Conservation (phyloP, 345 rosid genomes). For the Triadica sebifera region DNA sequence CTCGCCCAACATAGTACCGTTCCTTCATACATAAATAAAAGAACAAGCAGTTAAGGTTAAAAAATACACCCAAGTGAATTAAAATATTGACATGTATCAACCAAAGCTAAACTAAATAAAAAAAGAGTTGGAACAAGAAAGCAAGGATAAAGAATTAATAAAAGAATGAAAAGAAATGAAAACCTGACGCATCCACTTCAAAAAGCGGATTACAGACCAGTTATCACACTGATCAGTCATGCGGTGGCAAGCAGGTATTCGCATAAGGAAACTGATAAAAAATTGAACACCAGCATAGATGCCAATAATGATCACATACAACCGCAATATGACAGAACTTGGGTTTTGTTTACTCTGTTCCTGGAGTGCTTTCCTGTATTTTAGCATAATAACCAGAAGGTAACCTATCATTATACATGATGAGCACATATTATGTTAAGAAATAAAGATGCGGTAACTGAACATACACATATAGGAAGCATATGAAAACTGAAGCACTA, state of each 20-base stretch:
- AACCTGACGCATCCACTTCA: slow-evolving; percentile 99
- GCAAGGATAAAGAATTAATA: slow-evolving; percentile 1
- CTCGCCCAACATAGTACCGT: slow-evolving; percentile 89
- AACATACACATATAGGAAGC: slow-evolving; percentile 92
- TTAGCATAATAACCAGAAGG: slow-evolving; percentile 18
- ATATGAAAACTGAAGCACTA: slow-evolving; percentile 64
- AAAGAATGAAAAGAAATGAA: too few relatives aligned
- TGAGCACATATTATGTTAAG: slow-evolving; percentile 4
- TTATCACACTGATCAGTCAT: slow-evolving; percentile 78
- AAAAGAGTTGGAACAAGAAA: slow-evolving; percentile 8
- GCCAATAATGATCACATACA: slow-evolving; percentile 72
- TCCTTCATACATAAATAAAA: slow-evolving; percentile 51
- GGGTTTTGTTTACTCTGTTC: slow-evolving; percentile 46
- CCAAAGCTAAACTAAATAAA: background rate
- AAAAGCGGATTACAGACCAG: slow-evolving; percentile 69
- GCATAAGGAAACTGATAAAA: slow-evolving; percentile 82
- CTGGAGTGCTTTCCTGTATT: slow-evolving; percentile 69
- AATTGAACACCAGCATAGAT: slow-evolving; percentile 81
- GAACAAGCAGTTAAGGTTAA: slow-evolving; percentile 12
- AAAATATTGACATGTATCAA: background rate
- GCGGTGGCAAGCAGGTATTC: slow-evolving; percentile 76
- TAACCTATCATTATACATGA: slow-evolving; percentile 4
- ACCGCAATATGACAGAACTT: slow-evolving; percentile 46
- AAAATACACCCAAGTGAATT: background rate
- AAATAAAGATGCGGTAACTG: slow-evolving; percentile 11